Evolutionary conservation across 306 rosid genomes (phyloP), one percentile per base, ranked within the genome.

Genomic region (Sicyos baderoa): DNA sequence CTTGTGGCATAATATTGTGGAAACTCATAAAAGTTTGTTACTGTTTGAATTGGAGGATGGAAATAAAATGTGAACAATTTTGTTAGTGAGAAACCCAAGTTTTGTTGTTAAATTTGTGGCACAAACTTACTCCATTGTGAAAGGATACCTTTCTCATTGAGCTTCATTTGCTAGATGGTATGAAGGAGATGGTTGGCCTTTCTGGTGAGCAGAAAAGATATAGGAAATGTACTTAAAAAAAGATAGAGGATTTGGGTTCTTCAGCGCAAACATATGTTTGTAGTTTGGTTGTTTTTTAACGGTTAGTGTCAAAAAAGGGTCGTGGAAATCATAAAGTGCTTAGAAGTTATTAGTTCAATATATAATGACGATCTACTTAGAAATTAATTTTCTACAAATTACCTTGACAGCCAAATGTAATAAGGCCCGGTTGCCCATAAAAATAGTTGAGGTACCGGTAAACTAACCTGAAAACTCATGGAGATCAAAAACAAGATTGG

Each of bases 81-180:
- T 40, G 48, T 45, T 21, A 21, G 40, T 14, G 19, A 7, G 25
- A 47, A 64, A 64, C 19, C 32, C 18, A 15, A 40, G 51, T 62
- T 37, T 40, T 9, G 27, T 37, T 62, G 9, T 62, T 62, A 25
- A 17, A 64, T 18, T 19, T 40, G 35, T 18, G 5, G 53, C 21
- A 19, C 32, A 42, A 40, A 44, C 29, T 19, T 19, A n/a, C 9
- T 37, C 50, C 25, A 61, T 2, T 35, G 68, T 1, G 27, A 61
- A 61, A 61, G 25, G 68, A 61, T 61, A 61, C 11, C 49, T 10
- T 61, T 19, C 21, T 7, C 44, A 58, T 58, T 15, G 18, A 60
- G 67, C 27, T 61, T 37, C 49, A 61, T 61, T 61, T 61, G 4
- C 68, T 61, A 17, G n/a, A 37, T 37, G 48, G 27, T 9, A 61